phyloP scores from a whole-genome alignment of 2,329 filamentous ascomycete species.

The Aspergillus sojae region DNA sequence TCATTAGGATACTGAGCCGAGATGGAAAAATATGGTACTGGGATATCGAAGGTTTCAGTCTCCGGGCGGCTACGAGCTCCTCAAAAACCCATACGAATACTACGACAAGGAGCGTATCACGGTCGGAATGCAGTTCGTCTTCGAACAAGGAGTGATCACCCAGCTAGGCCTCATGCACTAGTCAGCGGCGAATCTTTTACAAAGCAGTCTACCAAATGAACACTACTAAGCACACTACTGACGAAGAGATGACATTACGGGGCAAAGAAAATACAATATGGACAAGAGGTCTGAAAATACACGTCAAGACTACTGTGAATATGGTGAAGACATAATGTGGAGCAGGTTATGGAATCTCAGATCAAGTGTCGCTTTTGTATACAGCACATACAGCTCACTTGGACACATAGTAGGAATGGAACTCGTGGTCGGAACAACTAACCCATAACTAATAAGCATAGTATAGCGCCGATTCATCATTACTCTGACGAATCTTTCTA shows the following conservation, averaged over 20 bases:
- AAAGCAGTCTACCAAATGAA: not conserved
- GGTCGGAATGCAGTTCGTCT: not conserved
- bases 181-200: not conserved
- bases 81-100: not conserved
- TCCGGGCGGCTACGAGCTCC: not conserved
- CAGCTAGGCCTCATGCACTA: not conserved
- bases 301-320: not conserved
- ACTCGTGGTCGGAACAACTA: not conserved
- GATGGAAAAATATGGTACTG: not conserved
- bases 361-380: not conserved
- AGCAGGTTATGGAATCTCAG: not conserved
- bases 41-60: not conserved
- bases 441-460: slow-evolving; percentile 18
- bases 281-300: too few species aligned
- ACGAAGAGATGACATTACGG: not conserved
- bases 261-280: not conserved
- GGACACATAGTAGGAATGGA: not conserved
- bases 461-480: slow-evolving; percentile 20
- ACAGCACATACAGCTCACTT: not conserved
- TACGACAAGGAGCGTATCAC: not conserved
- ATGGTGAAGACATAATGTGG: not conserved
- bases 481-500: slow-evolving; percentile 20
- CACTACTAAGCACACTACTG: not conserved
- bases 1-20: not conserved
- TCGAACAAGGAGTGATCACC: not conserved